A percentile compares a stretch with the other conserved stretches of the same genome.
These are phyloP conservation scores for Diplocarpon rosae DNA, from an alignment of 2,329 filamentous ascomycete genomes.

Conservation along the genomic window DNA sequence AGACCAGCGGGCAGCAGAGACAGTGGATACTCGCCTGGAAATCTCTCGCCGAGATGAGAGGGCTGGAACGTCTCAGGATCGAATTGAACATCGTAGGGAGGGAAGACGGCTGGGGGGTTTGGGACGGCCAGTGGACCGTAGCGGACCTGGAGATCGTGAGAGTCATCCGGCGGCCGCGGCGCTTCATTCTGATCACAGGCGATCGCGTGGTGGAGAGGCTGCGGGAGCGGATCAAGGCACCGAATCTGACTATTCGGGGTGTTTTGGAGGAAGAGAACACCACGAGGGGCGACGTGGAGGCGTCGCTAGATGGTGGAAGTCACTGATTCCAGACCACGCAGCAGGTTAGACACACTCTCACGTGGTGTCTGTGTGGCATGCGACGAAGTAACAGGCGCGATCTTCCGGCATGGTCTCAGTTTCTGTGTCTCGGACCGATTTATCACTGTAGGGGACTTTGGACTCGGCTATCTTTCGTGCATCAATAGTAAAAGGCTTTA, in stretches of 20 bases:
- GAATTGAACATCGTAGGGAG: not conserved
- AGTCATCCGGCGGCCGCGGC: not conserved
- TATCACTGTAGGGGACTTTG: too few species aligned
- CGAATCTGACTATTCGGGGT: not conserved
- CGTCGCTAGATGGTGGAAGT: too few species aligned
- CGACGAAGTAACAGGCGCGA: too few species aligned
- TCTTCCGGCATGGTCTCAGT: too few species aligned
- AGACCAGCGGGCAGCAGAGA: too few species aligned
- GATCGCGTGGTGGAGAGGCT: conserved; percentile 1
- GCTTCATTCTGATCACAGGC: conserved; percentile 1
- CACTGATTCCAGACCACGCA: too few species aligned
- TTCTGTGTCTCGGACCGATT: too few species aligned
- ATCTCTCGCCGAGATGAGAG: conserved; percentile 1
- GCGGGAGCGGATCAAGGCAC: not conserved
- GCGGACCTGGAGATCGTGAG: conserved; percentile 6
- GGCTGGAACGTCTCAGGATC: conserved; percentile 1
- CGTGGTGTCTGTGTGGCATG: too few species aligned
- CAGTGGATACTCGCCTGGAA: conserved; percentile 2
- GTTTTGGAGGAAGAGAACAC: not conserved
- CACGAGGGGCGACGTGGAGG: too few species aligned
- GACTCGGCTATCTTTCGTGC: too few species aligned
- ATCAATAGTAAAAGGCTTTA: too few species aligned
- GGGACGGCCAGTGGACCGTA: not conserved
- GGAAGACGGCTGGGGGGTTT: not conserved
- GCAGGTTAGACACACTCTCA: too few species aligned